Percentiles rank a stretch among this genome's conserved stretches.
Conservation (phyloP, 805 yeast species). For the Lipomyces mesembrius region DNA sequence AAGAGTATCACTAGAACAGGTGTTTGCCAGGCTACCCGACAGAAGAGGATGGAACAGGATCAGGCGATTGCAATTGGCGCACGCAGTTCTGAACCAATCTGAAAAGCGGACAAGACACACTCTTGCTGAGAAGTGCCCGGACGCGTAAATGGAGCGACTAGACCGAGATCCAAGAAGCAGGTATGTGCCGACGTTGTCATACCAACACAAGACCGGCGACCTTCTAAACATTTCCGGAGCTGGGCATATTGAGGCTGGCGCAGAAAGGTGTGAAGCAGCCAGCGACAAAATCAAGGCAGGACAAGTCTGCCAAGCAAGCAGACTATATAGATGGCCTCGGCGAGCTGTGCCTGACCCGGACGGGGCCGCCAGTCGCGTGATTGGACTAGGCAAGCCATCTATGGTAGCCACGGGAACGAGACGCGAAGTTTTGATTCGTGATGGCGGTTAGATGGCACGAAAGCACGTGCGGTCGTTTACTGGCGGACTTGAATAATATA, state of each 20-base stretch:
- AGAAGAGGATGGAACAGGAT: background rate
- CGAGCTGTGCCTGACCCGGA: background rate
- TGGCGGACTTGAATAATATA: too few species aligned
- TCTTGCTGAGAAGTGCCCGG: too few species aligned
- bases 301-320: background rate
- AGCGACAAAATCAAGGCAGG: background rate
- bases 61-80: background rate
- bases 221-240: background rate
- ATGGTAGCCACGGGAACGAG: background rate
- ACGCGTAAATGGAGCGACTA: background rate
- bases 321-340: background rate
- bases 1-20: too few species aligned
- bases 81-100: background rate
- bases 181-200: background rate
- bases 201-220: background rate
- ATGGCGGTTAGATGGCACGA: too few species aligned
- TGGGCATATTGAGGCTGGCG: background rate
- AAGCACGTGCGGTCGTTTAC: too few species aligned
- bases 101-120: background rate
- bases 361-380: background rate
- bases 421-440: too few species aligned
- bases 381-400: too few species aligned
- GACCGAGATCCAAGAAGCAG: background rate
- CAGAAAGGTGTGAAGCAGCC: background rate
- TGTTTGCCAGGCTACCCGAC: too few species aligned